Conservation (phyloP, 352 stramenopile genomes). For the Aphanomyces cochlioides region DNA sequence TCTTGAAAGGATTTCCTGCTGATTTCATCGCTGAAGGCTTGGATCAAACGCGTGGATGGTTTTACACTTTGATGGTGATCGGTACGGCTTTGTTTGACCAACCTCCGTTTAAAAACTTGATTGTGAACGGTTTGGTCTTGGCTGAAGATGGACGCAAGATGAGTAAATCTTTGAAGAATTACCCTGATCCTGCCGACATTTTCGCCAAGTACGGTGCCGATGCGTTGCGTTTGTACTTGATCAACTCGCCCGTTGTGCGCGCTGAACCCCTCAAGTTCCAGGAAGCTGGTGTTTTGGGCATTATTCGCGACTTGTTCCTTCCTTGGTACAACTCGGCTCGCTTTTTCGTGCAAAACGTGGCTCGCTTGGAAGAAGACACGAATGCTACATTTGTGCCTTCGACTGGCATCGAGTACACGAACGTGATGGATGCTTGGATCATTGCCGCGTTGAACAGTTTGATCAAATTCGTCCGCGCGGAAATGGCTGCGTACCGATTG, state of each 20-base stretch:
- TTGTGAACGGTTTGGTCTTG: slow-evolving; percentile 99
- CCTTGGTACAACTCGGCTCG: slow-evolving; percentile 99
- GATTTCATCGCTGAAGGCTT: slow-evolving; percentile 99
- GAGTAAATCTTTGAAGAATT: slow-evolving; percentile 99
- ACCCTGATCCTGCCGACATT: slow-evolving; percentile 92
- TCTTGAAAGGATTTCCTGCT: slow-evolving; percentile 95
- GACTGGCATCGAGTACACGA: slow-evolving; percentile 84
- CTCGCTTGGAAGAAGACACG: slow-evolving; percentile 87
- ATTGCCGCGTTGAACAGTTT: slow-evolving; percentile 95
- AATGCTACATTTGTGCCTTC: slow-evolving; percentile 88
- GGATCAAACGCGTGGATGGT: slow-evolving; percentile 99
- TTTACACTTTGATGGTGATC: slow-evolving; percentile 99
- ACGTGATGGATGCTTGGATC: slow-evolving; percentile 99
- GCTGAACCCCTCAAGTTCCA: slow-evolving; percentile 98
- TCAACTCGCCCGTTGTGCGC: slow-evolving; percentile 99
- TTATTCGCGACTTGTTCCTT: slow-evolving; percentile 98
- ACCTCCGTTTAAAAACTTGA: slow-evolving; percentile 99
- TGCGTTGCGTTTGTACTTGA: slow-evolving; percentile 98
- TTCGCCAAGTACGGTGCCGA: slow-evolving; percentile 97
- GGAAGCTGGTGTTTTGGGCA: slow-evolving; percentile 92
- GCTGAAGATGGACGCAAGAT: slow-evolving; percentile 99
- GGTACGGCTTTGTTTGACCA: slow-evolving; percentile 99
- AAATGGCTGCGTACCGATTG: slow-evolving; percentile 98
- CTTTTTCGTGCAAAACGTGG: slow-evolving; percentile 98
- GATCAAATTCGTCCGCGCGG: slow-evolving; percentile 96